A percentile compares a stretch with the other conserved stretches of the same genome.
phyloP scores from a whole-genome alignment of 2,329 filamentous ascomycete species.

The Botrytis deweyae region DNA sequence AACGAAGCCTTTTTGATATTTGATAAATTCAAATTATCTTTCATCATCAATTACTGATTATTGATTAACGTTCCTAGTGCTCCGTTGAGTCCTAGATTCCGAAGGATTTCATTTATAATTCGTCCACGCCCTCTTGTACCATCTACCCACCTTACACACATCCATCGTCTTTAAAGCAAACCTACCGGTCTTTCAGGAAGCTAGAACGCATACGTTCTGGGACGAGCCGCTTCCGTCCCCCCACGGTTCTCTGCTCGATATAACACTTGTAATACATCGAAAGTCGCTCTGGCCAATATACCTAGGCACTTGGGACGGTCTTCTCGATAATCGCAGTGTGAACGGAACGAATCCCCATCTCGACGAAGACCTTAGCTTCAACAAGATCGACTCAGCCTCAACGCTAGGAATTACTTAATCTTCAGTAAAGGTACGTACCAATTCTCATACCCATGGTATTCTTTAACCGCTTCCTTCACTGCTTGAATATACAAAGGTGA shows the following conservation, averaged over 20 bases:
- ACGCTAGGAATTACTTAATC: not conserved
- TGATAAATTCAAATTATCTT: not conserved
- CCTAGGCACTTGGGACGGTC: not conserved
- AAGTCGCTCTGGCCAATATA: not conserved
- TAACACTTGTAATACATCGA: not conserved
- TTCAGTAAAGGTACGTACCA: conserved; percentile 7
- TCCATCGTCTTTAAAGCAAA: not conserved
- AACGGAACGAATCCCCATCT: not conserved
- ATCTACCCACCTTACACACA: not conserved
- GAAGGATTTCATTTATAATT: not conserved
- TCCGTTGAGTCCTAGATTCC: not conserved
- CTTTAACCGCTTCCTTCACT: not conserved
- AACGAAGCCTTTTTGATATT: not conserved
- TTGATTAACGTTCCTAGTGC: not conserved
- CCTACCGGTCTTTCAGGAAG: not conserved
- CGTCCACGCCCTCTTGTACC: not conserved
- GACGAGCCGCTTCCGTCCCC: conserved; percentile 7
- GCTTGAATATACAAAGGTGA: not conserved
- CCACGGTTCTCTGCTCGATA: not conserved
- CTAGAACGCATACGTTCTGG: not conserved
- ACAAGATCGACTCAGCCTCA: conserved; percentile 1
- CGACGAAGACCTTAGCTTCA: conserved; percentile 12
- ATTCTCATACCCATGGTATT: not conserved
- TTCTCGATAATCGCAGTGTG: conserved; percentile 10
- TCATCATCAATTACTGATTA: not conserved